Evolutionary conservation across 192 early-diverging fungal species (phyloP).

Genomic region (Chytriomyces sp.): DNA sequence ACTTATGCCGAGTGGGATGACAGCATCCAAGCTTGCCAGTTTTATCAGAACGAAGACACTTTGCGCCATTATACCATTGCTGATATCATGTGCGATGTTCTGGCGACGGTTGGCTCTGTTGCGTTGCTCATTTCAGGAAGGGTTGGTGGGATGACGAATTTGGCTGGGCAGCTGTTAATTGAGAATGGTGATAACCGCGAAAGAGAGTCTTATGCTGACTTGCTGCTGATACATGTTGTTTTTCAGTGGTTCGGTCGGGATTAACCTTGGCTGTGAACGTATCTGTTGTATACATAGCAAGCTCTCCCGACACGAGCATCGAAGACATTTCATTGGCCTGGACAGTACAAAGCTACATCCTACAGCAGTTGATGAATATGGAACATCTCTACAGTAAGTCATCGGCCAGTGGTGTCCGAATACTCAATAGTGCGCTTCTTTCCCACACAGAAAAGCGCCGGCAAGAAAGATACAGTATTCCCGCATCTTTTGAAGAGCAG

Average conservation of each 20-base stretch:
- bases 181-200: no score
- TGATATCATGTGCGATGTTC: constrained; percentile 2
- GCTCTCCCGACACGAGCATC: neutral
- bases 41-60: neutral
- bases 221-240: neutral
- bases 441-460: no score
- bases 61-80: neutral
- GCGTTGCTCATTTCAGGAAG: neutral
- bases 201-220: no score
- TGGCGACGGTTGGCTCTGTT: constrained; percentile 2
- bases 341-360: neutral
- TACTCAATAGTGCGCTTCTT: no score
- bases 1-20: neutral
- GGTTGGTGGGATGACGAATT: no score
- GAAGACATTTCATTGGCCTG: neutral
- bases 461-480: no score
- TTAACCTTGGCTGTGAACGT: neutral
- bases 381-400: neutral
- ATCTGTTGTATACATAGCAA: neutral
- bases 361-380: neutral
- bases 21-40: neutral
- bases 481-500: no score
- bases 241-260: neutral
- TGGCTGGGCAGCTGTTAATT: no score
- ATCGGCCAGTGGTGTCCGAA: no score